These are phyloP conservation scores for Colletotrichum sp. DNA, from an alignment of 2,329 filamentous ascomycete genomes.

Conservation along the genomic window DNA sequence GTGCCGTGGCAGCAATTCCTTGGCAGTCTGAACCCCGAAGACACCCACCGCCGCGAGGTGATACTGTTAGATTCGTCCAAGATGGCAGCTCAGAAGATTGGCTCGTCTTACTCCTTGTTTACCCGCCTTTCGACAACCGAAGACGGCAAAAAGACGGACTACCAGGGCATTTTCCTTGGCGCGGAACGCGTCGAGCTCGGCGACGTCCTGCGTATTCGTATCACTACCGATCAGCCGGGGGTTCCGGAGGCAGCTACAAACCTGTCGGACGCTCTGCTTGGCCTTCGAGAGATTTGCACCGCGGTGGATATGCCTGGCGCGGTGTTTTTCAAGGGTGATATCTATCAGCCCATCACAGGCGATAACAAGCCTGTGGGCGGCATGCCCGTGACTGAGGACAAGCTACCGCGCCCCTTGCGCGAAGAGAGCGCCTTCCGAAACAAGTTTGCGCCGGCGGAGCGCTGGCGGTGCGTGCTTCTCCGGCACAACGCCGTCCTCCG, in stretches of 20 bases:
- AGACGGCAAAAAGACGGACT: slow-evolving; percentile 38
- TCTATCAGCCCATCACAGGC: slow-evolving; percentile 39
- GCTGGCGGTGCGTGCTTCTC: slow-evolving; percentile 44
- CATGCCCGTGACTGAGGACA: slow-evolving; percentile 37
- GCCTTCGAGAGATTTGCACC: slow-evolving; percentile 45
- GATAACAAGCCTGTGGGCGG: slow-evolving; percentile 22
- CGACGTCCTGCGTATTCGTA: slow-evolving; percentile 54
- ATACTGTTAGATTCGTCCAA: slow-evolving; percentile 56
- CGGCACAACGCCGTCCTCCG: slow-evolving; percentile 52
- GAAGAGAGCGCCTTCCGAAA: slow-evolving; percentile 46
- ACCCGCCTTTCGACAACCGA: slow-evolving; percentile 36
- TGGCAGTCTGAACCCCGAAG: slow-evolving; percentile 34
- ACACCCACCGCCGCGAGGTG: slow-evolving; percentile 43
- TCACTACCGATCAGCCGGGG: slow-evolving; percentile 35
- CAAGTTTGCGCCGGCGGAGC: slow-evolving; percentile 34
- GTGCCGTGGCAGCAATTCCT: slow-evolving; percentile 46
- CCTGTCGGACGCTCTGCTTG: slow-evolving; percentile 38
- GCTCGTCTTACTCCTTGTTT: slow-evolving; percentile 56
- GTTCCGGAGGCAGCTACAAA: background rate
- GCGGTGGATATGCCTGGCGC: slow-evolving; percentile 35
- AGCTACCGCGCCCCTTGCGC: slow-evolving; percentile 43
- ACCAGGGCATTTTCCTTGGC: slow-evolving; percentile 56
- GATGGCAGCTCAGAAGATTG: slow-evolving; percentile 53
- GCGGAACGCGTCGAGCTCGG: slow-evolving; percentile 53
- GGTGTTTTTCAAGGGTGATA: slow-evolving; percentile 45